These are phyloP conservation scores for Pholiota adiposa DNA, from an alignment of 1,284 basidiomycete species.

Conservation along the genomic window DNA sequence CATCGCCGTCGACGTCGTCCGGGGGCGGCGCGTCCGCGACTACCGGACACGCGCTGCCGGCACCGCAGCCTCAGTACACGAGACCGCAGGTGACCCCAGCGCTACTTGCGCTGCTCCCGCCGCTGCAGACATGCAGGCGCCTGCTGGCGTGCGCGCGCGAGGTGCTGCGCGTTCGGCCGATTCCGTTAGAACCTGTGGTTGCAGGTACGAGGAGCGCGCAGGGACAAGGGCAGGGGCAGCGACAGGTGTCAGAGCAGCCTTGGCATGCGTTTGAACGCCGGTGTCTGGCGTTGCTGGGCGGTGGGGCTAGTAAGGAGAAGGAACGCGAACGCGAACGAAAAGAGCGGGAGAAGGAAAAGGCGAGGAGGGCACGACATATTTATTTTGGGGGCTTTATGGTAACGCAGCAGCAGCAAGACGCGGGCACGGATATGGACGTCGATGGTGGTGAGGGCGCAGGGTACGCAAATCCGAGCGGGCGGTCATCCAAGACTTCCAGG, in stretches of 20 bases:
- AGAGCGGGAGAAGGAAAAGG: constrained; percentile 22
- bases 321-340: constrained; percentile 14
- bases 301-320: constrained; percentile 10
- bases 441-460: constrained; percentile 12
- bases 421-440: constrained; percentile 7
- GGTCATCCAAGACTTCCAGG: neutral
- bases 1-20: constrained; percentile 10
- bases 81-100: constrained; percentile 28
- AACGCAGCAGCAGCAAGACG: neutral
- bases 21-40: constrained; percentile 5
- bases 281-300: constrained; percentile 21
- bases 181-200: constrained; percentile 20
- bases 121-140: constrained; percentile 23
- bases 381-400: constrained; percentile 21
- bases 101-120: constrained; percentile 33
- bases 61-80: constrained; percentile 12
- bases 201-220: neutral
- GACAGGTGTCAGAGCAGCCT: neutral
- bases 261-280: constrained; percentile 27
- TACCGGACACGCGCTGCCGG: neutral
- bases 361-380: constrained; percentile 23
- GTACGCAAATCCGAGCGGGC: neutral
- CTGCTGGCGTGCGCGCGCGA: constrained; percentile 24
- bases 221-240: neutral
- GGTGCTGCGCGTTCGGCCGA: constrained; percentile 24